Evolutionary conservation across 2,329 filamentous ascomycete genomes (phyloP).

Genomic region (Cercospora janseana): DNA sequence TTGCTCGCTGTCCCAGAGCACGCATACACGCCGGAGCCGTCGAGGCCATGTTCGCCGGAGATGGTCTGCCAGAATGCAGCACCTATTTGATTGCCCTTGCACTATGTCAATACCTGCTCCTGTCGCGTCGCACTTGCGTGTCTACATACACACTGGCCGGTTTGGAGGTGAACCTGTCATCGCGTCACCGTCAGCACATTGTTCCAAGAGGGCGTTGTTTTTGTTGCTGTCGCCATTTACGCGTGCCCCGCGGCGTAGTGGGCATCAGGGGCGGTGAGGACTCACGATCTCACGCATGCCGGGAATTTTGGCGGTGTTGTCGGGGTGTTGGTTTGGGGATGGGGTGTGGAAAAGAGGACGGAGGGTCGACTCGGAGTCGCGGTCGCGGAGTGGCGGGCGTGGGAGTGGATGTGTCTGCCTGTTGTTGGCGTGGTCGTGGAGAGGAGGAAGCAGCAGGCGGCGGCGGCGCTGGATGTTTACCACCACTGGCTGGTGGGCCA

Average conservation of each 20-base stretch:
- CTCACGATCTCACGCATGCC: constrained; percentile 70
- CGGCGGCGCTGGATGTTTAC: constrained; percentile 16
- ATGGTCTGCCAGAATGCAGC: constrained; percentile 88
- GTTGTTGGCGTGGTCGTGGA: constrained; percentile 11
- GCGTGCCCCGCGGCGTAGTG: constrained; percentile 45
- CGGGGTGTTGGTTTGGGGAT: constrained; percentile 28
- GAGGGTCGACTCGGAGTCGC: constrained; percentile 18
- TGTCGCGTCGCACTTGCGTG: constrained; percentile 29
- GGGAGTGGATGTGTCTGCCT: constrained; percentile 7
- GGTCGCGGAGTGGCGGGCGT: constrained; percentile 9
- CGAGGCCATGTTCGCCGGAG: constrained; percentile 80
- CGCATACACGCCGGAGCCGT: constrained; percentile 91
- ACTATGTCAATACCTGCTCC: constrained; percentile 22
- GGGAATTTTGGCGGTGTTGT: constrained; percentile 34
- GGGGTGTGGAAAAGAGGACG: background rate
- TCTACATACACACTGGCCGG: constrained; percentile 92
- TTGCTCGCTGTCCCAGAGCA: background rate
- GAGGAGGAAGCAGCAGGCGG: constrained; percentile 11
- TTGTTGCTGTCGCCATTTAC: constrained; percentile 39
- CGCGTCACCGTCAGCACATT: constrained; percentile 55
- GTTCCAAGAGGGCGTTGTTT: constrained; percentile 46
- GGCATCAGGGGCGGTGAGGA: constrained; percentile 36
- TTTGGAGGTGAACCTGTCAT: constrained; percentile 95
- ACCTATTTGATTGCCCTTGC: constrained; percentile 99
- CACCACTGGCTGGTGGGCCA: constrained; percentile 4